These are phyloP conservation scores for Daedaleopsis sinensis DNA, from an alignment of 768 basidiomycete genomes.

Conservation along the genomic window DNA sequence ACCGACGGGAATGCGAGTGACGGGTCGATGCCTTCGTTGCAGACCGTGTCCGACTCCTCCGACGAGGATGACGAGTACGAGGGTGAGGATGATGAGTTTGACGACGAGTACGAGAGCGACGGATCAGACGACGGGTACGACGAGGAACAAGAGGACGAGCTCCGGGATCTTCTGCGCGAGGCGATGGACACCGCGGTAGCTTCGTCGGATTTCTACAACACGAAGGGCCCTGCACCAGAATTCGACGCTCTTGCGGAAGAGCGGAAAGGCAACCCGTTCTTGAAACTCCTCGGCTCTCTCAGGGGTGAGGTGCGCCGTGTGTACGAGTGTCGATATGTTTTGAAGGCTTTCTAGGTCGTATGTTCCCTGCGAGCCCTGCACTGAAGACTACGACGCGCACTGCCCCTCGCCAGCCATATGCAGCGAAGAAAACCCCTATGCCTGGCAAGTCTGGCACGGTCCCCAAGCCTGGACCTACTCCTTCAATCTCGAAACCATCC, in stretches of 20 bases:
- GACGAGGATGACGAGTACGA: constrained; percentile 47
- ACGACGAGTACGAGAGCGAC: constrained; percentile 36
- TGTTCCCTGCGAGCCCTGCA: constrained; percentile 55
- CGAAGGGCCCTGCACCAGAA: constrained; percentile 38
- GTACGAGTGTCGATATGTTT: neutral
- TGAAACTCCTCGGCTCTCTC: constrained; percentile 74
- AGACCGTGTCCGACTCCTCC: constrained; percentile 65
- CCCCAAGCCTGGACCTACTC: neutral
- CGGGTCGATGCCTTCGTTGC: constrained; percentile 67
- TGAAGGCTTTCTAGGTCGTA: constrained; percentile 51
- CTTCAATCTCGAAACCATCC: neutral
- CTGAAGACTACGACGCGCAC: constrained; percentile 42
- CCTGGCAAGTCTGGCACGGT: constrained; percentile 6
- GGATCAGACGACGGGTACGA: constrained; percentile 53
- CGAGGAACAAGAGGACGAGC: constrained; percentile 68
- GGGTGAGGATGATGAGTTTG: constrained; percentile 42
- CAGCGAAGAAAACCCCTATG: constrained; percentile 12
- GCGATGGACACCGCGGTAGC: constrained; percentile 73
- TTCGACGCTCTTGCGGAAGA: constrained; percentile 48
- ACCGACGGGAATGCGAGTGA: constrained; percentile 51
- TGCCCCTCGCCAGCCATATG: constrained; percentile 32
- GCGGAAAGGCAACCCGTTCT: constrained; percentile 73
- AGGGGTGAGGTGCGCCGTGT: constrained; percentile 50
- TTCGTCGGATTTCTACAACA: constrained; percentile 60
- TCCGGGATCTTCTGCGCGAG: constrained; percentile 62